Evolutionary conservation across 331 rosid species (phyloP).

Genomic region (Cucumis variabilis): DNA sequence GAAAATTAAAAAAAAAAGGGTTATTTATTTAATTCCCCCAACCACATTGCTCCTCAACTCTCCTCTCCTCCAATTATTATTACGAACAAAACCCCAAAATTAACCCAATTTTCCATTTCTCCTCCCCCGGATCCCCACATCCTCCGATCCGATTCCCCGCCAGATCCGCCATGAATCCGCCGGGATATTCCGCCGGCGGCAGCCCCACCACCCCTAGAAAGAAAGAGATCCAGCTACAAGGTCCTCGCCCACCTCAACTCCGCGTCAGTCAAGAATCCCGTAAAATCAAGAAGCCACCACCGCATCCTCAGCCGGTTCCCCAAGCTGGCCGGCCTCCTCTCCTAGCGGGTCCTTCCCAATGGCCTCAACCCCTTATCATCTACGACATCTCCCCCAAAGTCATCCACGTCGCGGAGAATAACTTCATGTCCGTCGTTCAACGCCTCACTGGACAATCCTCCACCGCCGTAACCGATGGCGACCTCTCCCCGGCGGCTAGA

Average conservation of each 20-base stretch:
- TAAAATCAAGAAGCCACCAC: constrained; percentile 80
- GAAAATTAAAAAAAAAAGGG: background rate
- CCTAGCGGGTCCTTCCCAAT: constrained; percentile 32
- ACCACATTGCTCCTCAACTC: constrained; percentile 15
- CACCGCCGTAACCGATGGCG: constrained; percentile 47
- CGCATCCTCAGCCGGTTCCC: constrained; percentile 50
- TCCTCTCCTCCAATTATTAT: constrained; percentile 3
- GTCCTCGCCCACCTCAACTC: constrained; percentile 83
- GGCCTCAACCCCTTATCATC: constrained; percentile 71
- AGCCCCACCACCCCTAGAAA: constrained; percentile 28
- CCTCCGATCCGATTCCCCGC: constrained; percentile 8
- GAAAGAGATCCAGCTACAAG: constrained; percentile 75
- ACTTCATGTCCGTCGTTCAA: constrained; percentile 90
- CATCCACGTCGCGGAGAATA: constrained; percentile 56
- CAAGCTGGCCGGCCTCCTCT: constrained; percentile 1
- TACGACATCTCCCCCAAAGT: constrained; percentile 89
- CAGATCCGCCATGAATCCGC: constrained; percentile 44
- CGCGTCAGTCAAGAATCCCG: constrained; percentile 75
- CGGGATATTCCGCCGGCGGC: constrained; percentile 42
- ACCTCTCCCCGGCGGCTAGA: constrained; percentile 93
- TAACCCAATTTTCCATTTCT: constrained; percentile 5
- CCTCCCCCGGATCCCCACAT: background rate
- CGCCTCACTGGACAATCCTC: constrained; percentile 79
- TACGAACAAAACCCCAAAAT: background rate
- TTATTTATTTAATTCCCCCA: constrained; percentile 33